phyloP scores from a whole-genome alignment of 176 grass and related monocot species.

The Tillandsia leiboldiana region DNA sequence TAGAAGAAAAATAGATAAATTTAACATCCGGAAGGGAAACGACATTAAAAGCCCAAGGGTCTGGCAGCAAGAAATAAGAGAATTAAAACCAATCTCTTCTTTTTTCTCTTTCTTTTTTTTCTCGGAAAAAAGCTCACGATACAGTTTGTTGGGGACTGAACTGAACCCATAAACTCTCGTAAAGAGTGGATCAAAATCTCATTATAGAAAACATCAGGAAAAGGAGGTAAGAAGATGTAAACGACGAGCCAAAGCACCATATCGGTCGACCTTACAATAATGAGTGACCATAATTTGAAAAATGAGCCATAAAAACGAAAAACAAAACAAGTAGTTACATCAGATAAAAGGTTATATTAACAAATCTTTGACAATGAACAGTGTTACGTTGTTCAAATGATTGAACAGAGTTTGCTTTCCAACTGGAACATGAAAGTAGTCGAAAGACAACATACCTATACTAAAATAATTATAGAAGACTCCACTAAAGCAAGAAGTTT shows the following conservation, averaged over 20 bases:
- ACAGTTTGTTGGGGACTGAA: too few relatives aligned
- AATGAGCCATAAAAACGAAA: background rate
- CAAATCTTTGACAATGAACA: background rate
- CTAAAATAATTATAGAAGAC: conserved; percentile 98
- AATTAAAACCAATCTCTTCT: too few relatives aligned
- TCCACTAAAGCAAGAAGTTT: conserved; percentile 63
- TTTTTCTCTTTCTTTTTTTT: too few relatives aligned
- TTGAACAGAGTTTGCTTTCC: background rate
- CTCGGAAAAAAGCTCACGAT: too few relatives aligned
- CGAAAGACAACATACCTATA: conserved; percentile 45
- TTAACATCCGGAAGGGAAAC: background rate
- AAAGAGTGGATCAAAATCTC: background rate
- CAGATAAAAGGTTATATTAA: too few relatives aligned
- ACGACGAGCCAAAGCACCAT: too few relatives aligned
- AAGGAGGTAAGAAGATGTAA: too few relatives aligned
- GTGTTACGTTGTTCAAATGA: background rate
- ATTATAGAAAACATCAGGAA: too few relatives aligned
- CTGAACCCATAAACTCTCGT: too few relatives aligned
- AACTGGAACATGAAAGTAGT: conserved; percentile 9
- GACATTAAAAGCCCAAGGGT: background rate
- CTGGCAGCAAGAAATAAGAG: background rate
- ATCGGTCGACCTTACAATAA: too few relatives aligned
- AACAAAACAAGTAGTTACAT: background rate
- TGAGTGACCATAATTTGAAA: too few relatives aligned
- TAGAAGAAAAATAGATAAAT: conserved; percentile 7